A percentile compares a stretch with the other conserved stretches of the same genome.
Evolutionary conservation across 2,329 filamentous ascomycete genomes (phyloP).

Genomic region (Ceratocystis huliohia): DNA sequence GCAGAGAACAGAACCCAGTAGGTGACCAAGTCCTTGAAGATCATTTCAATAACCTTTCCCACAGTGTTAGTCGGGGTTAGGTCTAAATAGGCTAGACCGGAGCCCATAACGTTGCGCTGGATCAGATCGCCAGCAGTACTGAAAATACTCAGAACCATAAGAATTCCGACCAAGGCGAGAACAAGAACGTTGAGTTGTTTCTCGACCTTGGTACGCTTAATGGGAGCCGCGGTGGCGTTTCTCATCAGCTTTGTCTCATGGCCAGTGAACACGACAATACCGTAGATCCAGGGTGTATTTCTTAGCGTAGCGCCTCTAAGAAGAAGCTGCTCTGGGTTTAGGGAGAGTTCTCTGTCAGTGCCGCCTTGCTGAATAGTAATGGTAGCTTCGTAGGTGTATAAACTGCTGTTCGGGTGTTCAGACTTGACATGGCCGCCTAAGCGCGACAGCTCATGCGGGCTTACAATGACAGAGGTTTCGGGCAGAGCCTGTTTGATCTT

Average conservation of each 20-base stretch:
- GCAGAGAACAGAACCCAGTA: constrained; percentile 98
- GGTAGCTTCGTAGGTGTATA: constrained; percentile 97
- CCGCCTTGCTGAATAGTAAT: constrained; percentile 81
- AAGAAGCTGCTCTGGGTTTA: constrained; percentile 85
- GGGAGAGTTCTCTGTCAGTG: constrained; percentile 79
- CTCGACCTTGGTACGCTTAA: constrained; percentile 95
- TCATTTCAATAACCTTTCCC: constrained; percentile 53
- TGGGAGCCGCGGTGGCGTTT: constrained; percentile 91
- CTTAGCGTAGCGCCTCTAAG: constrained; percentile 84
- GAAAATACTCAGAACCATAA: constrained; percentile 73
- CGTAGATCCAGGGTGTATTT: constrained; percentile 96
- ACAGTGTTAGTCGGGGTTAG: constrained; percentile 48
- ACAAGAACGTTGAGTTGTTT: constrained; percentile 88
- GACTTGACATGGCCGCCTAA: constrained; percentile 79
- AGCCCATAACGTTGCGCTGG: constrained; percentile 50
- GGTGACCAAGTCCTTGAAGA: constrained; percentile 88
- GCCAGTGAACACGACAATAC: constrained; percentile 57
- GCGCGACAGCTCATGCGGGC: constrained; percentile 70
- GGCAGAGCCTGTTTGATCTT: constrained; percentile 98
- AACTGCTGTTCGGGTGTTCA: constrained; percentile 93
- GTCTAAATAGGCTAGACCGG: constrained; percentile 59
- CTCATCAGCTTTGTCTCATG: constrained; percentile 99
- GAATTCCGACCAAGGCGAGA: constrained; percentile 72
- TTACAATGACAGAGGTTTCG: constrained; percentile 80
- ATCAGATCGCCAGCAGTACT: constrained; percentile 86